Evolutionary conservation across 768 basidiomycete genomes (phyloP).

Genomic region (Mycena sanguinolenta): DNA sequence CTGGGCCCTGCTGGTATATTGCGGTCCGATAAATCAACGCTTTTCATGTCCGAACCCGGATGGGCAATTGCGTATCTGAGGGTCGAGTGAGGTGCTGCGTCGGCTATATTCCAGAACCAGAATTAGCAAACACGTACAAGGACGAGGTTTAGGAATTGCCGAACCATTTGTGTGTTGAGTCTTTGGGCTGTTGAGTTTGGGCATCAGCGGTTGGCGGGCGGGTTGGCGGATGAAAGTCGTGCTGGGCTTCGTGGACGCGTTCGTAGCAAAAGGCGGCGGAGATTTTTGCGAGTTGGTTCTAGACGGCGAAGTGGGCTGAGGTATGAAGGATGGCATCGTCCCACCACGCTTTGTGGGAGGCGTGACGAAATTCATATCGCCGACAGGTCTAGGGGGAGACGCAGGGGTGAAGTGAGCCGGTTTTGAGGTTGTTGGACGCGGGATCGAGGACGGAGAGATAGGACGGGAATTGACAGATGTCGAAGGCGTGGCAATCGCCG

Average conservation of each 20-base stretch:
- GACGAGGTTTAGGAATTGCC: slow-evolving; percentile 65
- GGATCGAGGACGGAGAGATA: slow-evolving; percentile 65
- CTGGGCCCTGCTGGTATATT: slow-evolving; percentile 38
- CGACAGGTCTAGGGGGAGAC: slow-evolving; percentile 42
- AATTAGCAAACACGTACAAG: slow-evolving; percentile 74
- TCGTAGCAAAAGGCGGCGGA: slow-evolving; percentile 42
- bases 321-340: slow-evolving; percentile 68
- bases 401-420: slow-evolving; percentile 48
- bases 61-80: slow-evolving; percentile 55
- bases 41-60: slow-evolving; percentile 55
- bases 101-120: slow-evolving; percentile 50
- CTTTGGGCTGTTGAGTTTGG: slow-evolving; percentile 43
- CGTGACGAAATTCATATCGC: slow-evolving; percentile 54
- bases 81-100: slow-evolving; percentile 47
- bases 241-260: slow-evolving; percentile 47
- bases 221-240: slow-evolving; percentile 63
- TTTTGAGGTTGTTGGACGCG: slow-evolving; percentile 53
- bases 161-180: slow-evolving; percentile 68
- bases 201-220: slow-evolving; percentile 53
- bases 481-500: slow-evolving; percentile 25
- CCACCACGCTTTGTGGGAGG: slow-evolving; percentile 68
- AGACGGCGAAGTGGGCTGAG: slow-evolving; percentile 67
- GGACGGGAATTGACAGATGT: slow-evolving; percentile 36
- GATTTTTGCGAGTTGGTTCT: slow-evolving; percentile 46
- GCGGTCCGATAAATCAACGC: slow-evolving; percentile 51